Conservation (phyloP, 2,329 filamentous ascomycete genomes). For the Trichoderma sp. region DNA sequence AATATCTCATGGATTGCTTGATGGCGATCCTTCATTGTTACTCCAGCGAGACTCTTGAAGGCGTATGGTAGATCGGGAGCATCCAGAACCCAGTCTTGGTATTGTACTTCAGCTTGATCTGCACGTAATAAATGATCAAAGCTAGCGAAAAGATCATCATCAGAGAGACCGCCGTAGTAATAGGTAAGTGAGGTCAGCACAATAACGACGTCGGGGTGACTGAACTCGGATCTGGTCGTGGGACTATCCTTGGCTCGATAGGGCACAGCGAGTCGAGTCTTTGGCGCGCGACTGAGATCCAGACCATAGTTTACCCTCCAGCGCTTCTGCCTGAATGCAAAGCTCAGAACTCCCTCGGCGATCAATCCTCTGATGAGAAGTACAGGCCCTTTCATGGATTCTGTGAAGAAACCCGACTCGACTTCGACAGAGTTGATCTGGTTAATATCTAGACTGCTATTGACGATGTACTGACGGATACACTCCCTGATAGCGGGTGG, state of each 20-base stretch:
- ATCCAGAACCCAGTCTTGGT: constrained; percentile 45
- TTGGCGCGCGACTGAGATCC: constrained; percentile 39
- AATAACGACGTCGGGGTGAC: constrained; percentile 59
- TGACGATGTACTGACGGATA: background rate
- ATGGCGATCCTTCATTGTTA: constrained; percentile 58
- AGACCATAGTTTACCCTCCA: constrained; percentile 66
- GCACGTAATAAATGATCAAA: constrained; percentile 49
- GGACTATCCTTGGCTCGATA: constrained; percentile 60
- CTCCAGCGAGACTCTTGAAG: constrained; percentile 43
- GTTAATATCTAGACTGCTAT: background rate
- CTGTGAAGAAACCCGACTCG: background rate
- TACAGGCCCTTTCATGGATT: constrained; percentile 29
- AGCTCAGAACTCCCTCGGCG: constrained; percentile 51
- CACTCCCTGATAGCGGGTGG: background rate
- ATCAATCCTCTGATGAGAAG: constrained; percentile 56
- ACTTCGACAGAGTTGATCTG: background rate
- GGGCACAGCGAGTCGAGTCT: constrained; percentile 53
- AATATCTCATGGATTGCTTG: constrained; percentile 50
- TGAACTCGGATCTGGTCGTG: constrained; percentile 56
- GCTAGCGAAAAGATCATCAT: constrained; percentile 47
- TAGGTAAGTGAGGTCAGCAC: constrained; percentile 53
- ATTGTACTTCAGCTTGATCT: constrained; percentile 53
- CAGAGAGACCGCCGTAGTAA: constrained; percentile 54
- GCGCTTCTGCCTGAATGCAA: constrained; percentile 54
- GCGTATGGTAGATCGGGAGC: constrained; percentile 31